Base-by-base conservation (phyloP, 2,329 filamentous ascomycete genomes). In the Kalaharituber pfeilii region DNA sequence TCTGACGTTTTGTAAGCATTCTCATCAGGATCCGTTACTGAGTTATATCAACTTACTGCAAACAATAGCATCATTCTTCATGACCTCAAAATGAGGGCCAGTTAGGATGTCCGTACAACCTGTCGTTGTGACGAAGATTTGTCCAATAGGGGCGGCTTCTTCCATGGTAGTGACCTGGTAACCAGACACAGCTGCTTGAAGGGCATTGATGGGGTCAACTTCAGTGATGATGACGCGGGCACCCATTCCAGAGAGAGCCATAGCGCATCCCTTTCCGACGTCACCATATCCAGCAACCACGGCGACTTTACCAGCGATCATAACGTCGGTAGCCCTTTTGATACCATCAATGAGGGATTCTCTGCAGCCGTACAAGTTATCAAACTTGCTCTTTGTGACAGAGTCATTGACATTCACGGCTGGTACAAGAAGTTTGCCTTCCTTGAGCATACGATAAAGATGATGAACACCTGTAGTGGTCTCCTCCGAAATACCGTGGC, bases 371-470 rank as follows among this genome's bases (percentile, higher is more conserved):
- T 96, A 98, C 63, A 96, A 76, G 82, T 98, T 98, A 81, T 96
- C 91, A 72, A 98, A 98, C 81, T 98, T 98, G 75, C 87, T 94
- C 83, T 96, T 98, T 73, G 91, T 98, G 70, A 98, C 89, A 57
- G 84, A 88, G 81, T 98, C 89, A 77, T 98, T 96, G 79, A 98
- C 89, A 74, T 98, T 98, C 82, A 96, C 86, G 73, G 89, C 79
- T 64, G 91, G 91, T 64, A 94, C 85, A 60, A 94, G 82, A 62
- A 96, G 86, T 72, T 80, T 78, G 70, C 79, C 79, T 65, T 85
- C 81, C 80, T 91, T 95, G 71, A 96, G 75, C 88, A 95, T 95
- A 70, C 81, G 80, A 84, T 96, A 98, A 59, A 98, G 80, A 78
- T 96, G 89, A 84, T 96, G 91, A 68, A 98, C 89, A 79, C 89